phyloP scores from a whole-genome alignment of 2,329 filamentous ascomycete species.

The Alternaria consortialis region DNA sequence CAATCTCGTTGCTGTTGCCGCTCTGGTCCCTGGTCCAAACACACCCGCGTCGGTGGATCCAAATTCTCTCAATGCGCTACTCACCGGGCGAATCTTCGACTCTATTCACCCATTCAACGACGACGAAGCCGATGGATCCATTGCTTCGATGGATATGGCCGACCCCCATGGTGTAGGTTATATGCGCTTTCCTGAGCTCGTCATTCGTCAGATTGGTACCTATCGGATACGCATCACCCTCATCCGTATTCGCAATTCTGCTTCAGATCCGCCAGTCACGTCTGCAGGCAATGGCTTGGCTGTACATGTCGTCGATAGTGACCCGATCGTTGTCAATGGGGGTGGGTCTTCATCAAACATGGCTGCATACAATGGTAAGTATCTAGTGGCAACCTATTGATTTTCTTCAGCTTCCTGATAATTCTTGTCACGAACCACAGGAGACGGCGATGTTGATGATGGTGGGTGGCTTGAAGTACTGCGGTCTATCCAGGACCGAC shows the following conservation, averaged over 20 bases:
- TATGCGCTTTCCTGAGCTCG: conserved; percentile 49
- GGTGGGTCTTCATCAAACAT: conserved; percentile 27
- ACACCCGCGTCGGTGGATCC: conserved; percentile 41
- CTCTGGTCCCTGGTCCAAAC: conserved; percentile 42
- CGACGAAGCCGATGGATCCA: conserved; percentile 48
- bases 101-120: conserved; percentile 49
- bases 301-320: conserved; percentile 47
- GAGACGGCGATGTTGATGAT: conserved; percentile 39
- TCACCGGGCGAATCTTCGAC: conserved; percentile 45
- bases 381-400: conserved; percentile 43
- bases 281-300: conserved; percentile 38
- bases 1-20: conserved; percentile 46
- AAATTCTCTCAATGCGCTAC: conserved; percentile 38
- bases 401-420: conserved; percentile 41
- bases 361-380: conserved; percentile 45
- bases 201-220: conserved; percentile 48
- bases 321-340: conserved; percentile 44
- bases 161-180: conserved; percentile 49
- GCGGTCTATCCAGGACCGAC: conserved; percentile 37
- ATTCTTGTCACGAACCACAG: conserved; percentile 31
- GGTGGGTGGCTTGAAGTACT: conserved; percentile 44
- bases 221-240: conserved; percentile 51
- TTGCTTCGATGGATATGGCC: conserved; percentile 49
- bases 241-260: conserved; percentile 42
- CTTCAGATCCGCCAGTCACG: conserved; percentile 36